Percentiles rank a stretch among this genome's conserved stretches.
phyloP scores from a whole-genome alignment of 257 asterid genomes.

The Salvia rosmarinus region DNA sequence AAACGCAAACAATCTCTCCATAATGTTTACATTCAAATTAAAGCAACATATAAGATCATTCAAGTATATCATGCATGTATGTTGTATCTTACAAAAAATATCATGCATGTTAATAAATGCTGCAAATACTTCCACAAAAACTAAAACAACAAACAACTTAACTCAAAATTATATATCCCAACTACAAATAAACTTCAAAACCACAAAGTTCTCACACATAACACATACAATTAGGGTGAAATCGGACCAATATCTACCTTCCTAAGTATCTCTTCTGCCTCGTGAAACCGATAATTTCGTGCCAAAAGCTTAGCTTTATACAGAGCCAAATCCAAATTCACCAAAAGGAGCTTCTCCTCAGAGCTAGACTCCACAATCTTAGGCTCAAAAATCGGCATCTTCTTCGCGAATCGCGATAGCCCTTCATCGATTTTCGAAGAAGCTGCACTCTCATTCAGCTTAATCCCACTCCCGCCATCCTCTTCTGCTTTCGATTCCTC shows the following conservation, averaged over 20 bases:
- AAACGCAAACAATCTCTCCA: background rate
- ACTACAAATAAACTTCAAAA: background rate
- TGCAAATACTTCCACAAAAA: background rate
- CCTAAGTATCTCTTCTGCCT: constrained; percentile 75
- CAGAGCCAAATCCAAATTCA: constrained; percentile 88
- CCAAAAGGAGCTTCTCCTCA: constrained; percentile 66
- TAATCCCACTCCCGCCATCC: constrained; percentile 23
- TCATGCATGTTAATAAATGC: background rate
- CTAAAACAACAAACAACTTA: background rate
- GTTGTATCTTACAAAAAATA: background rate
- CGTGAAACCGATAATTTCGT: constrained; percentile 58
- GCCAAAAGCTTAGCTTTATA: constrained; percentile 75
- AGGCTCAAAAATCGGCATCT: constrained; percentile 93
- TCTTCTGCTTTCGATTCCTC: constrained; percentile 40
- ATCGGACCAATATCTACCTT: constrained; percentile 47
- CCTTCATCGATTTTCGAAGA: constrained; percentile 62
- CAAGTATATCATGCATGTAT: background rate
- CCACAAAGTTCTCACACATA: constrained; percentile 18
- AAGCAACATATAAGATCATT: background rate
- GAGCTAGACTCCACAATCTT: constrained; percentile 52
- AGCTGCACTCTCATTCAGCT: constrained; percentile 16
- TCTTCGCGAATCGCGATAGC: constrained; percentile 67
- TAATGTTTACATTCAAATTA: constrained; percentile 2
- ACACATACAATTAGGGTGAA: background rate
- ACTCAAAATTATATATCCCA: background rate